These are phyloP conservation scores for Colletotrichum tropicale DNA, from an alignment of 2,329 filamentous ascomycete genomes.

Conservation along the genomic window DNA sequence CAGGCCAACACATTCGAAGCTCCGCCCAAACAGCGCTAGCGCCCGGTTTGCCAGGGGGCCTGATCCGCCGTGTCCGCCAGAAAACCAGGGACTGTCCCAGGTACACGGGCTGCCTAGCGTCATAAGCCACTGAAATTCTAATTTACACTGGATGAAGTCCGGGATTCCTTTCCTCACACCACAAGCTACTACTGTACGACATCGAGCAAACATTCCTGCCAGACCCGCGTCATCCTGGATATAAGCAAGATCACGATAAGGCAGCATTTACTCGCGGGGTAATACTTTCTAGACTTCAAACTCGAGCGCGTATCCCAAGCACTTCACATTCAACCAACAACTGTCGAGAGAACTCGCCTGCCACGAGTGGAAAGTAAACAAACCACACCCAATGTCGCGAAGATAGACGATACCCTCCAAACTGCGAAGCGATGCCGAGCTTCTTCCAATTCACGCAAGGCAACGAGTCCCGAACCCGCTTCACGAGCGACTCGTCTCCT, in stretches of 20 bases:
- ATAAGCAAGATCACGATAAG: not conserved
- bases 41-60: not conserved
- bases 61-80: conserved; percentile 11
- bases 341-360: not conserved
- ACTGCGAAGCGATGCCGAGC: conserved; percentile 55
- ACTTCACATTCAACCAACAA: not conserved
- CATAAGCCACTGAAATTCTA: conserved; percentile 1
- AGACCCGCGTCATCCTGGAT: not conserved
- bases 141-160: conserved; percentile 8
- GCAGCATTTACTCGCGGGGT: not conserved
- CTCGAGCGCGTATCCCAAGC: not conserved
- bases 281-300: not conserved
- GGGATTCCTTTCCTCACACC: conserved; percentile 7
- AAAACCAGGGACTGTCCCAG: conserved; percentile 18
- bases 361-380: not conserved
- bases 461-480: conserved; percentile 59
- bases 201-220: not conserved
- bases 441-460: conserved; percentile 74
- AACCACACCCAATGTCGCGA: conserved; percentile 7
- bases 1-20: conserved; percentile 7
- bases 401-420: not conserved
- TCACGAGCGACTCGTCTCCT: conserved; percentile 60
- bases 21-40: conserved; percentile 9
- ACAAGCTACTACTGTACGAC: not conserved
- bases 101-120: conserved; percentile 2